phyloP scores from a whole-genome alignment of 768 basidiomycete genomes.

The Lepiota venenata region DNA sequence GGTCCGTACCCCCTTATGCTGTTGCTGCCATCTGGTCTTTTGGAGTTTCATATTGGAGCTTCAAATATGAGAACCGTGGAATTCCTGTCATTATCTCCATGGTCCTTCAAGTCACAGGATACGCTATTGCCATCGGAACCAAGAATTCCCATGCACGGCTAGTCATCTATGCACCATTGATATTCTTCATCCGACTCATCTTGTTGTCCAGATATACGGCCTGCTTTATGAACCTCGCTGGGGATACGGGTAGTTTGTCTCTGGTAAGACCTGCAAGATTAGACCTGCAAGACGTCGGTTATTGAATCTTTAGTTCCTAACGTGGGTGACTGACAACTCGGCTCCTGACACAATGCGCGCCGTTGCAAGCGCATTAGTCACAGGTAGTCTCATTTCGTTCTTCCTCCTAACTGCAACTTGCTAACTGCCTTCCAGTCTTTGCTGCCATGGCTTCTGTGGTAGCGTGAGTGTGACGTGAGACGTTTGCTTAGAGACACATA shows the following conservation, averaged over 20 bases:
- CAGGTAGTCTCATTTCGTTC: conserved; percentile 33
- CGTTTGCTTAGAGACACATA: conserved; percentile 16
- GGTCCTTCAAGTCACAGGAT: conserved; percentile 36
- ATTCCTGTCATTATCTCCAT: conserved; percentile 32
- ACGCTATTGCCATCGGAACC: conserved; percentile 40
- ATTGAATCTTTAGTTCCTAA: conserved; percentile 24
- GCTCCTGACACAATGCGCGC: conserved; percentile 47
- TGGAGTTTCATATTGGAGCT: conserved; percentile 30
- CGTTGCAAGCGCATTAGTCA: conserved; percentile 40
- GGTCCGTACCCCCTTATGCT: conserved; percentile 44
- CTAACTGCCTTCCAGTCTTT: conserved; percentile 14
- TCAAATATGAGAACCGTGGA: conserved; percentile 32
- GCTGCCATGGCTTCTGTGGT: conserved; percentile 46
- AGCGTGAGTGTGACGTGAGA: conserved; percentile 29
- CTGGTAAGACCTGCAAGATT: conserved; percentile 16
- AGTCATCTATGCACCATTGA: too few relatives aligned
- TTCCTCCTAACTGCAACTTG: conserved; percentile 36
- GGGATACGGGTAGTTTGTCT: conserved; percentile 35
- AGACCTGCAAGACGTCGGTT: neutral
- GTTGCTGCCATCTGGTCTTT: conserved; percentile 40
- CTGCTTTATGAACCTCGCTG: conserved; percentile 41
- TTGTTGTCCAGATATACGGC: conserved; percentile 33
- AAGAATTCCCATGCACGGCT: conserved; percentile 33
- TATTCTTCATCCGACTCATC: too few relatives aligned
- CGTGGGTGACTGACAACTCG: conserved; percentile 49